Evolutionary conservation across 495 filamentous ascomycete genomes (phyloP).

Genomic region (Penicillium goetzii): DNA sequence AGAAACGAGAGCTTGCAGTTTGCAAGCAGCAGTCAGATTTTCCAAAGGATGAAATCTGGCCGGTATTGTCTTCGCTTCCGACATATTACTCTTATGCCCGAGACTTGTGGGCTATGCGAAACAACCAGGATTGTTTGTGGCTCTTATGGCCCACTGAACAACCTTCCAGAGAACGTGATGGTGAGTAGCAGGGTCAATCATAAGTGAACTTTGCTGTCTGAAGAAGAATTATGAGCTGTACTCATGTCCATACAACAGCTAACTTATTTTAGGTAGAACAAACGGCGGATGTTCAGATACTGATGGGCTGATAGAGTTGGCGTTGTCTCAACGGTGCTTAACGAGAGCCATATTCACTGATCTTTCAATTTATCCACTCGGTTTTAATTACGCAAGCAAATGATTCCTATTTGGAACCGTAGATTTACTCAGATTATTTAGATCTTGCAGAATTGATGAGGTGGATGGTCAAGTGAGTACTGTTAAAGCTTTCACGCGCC

Average conservation of each 20-base stretch:
- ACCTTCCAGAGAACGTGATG: conserved; percentile 32
- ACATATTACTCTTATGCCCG: conserved; percentile 41
- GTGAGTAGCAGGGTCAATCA: conserved; percentile 21
- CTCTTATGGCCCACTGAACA: conserved; percentile 40
- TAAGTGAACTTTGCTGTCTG: background rate
- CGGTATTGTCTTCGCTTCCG: conserved; percentile 40
- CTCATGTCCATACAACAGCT: conserved; percentile 2
- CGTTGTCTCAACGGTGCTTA: conserved; percentile 17
- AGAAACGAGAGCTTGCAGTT: conserved; percentile 38
- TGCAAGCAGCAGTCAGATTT: conserved; percentile 44
- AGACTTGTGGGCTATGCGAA: conserved; percentile 30
- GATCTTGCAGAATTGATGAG: background rate
- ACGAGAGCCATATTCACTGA: background rate
- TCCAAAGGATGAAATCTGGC: conserved; percentile 39
- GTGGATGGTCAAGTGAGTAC: background rate
- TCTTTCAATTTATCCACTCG: background rate
- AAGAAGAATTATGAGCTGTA: background rate
- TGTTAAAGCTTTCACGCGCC: too few relatives aligned
- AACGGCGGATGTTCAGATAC: conserved; percentile 26
- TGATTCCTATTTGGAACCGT: background rate
- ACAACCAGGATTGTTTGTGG: conserved; percentile 26
- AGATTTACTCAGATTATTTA: background rate
- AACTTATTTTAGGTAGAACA: conserved; percentile 24
- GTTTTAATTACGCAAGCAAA: background rate
- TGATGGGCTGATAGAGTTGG: conserved; percentile 30